A percentile compares a stretch with the other conserved stretches of the same genome.
phyloP scores from a whole-genome alignment of 306 rosid genomes.

The Sindora glabra region DNA sequence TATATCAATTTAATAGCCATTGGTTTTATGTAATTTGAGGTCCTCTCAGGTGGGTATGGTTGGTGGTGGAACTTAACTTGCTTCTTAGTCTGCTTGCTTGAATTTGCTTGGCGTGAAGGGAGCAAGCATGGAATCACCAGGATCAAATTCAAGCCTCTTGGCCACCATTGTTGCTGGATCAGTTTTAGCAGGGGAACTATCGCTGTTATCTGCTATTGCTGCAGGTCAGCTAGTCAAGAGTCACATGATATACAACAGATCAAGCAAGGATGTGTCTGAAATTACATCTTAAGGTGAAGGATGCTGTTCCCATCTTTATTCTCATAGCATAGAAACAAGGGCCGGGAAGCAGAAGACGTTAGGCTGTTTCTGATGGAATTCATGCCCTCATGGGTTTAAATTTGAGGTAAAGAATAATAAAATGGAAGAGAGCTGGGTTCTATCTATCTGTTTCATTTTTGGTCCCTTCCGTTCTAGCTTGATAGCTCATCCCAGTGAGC shows the following conservation, averaged over 20 bases:
- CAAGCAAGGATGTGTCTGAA: conserved; percentile 49
- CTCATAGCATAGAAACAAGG: too few species aligned
- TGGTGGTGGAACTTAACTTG: conserved; percentile 93
- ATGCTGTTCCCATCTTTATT: too few species aligned
- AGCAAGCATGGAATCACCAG: conserved; percentile 67
- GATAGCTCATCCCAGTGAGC: too few species aligned
- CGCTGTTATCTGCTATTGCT: conserved; percentile 87
- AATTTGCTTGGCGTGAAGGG: conserved; percentile 88
- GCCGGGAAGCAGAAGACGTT: too few species aligned
- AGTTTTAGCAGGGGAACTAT: conserved; percentile 88
- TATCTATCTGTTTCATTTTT: too few species aligned
- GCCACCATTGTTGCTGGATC: conserved; percentile 80
- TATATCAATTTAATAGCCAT: too few species aligned
- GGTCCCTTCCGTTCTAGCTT: too few species aligned
- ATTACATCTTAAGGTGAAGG: conserved; percentile 36
- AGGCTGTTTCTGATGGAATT: too few species aligned
- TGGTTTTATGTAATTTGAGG: neutral
- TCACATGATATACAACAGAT: conserved; percentile 94
- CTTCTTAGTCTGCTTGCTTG: conserved; percentile 87
- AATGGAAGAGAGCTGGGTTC: too few species aligned
- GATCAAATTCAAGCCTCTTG: conserved; percentile 59
- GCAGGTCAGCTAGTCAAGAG: conserved; percentile 88
- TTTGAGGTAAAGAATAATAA: too few species aligned
- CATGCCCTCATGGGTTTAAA: too few species aligned
- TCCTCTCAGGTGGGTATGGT: conserved; percentile 83